These are phyloP conservation scores for Penicillium sp. DNA, from an alignment of 2,329 filamentous ascomycete genomes.

Conservation along the genomic window DNA sequence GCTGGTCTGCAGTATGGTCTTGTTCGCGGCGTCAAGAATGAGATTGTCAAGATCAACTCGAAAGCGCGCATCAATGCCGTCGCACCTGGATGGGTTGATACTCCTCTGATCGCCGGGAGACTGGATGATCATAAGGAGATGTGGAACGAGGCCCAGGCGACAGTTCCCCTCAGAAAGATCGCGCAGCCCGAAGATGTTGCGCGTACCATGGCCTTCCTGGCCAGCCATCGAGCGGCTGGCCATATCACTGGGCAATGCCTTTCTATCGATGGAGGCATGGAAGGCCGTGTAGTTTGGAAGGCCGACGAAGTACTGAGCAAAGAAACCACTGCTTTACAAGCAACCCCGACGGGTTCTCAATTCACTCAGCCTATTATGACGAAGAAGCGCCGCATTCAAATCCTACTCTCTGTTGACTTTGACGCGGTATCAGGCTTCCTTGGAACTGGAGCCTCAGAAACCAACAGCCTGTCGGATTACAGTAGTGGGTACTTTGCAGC, in stretches of 20 bases:
- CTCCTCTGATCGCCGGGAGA: conserved; percentile 18
- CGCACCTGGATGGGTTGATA: conserved; percentile 53
- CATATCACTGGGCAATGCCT: conserved; percentile 59
- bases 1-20: conserved; percentile 57
- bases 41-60: conserved; percentile 55
- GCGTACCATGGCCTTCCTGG: conserved; percentile 52
- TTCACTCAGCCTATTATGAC: conserved; percentile 3
- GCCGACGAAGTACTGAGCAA: conserved; percentile 1
- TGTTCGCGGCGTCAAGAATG: conserved; percentile 56
- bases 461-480: conserved; percentile 60
- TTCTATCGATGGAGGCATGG: conserved; percentile 55
- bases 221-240: conserved; percentile 54
- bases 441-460: conserved; percentile 54
- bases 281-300: conserved; percentile 3
- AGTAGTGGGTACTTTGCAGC: conserved; percentile 59
- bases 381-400: conserved; percentile 20
- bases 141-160: conserved; percentile 45
- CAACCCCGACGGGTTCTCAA: background rate
- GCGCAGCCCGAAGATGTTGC: conserved; percentile 50
- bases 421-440: conserved; percentile 64
- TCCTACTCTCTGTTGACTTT: conserved; percentile 52
- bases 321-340: background rate
- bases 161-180: conserved; percentile 15
- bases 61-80: conserved; percentile 58
- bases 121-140: conserved; percentile 1